Evolutionary conservation across 169 alveolate genomes (phyloP).

Genomic region (Blepharisma undulans): DNA sequence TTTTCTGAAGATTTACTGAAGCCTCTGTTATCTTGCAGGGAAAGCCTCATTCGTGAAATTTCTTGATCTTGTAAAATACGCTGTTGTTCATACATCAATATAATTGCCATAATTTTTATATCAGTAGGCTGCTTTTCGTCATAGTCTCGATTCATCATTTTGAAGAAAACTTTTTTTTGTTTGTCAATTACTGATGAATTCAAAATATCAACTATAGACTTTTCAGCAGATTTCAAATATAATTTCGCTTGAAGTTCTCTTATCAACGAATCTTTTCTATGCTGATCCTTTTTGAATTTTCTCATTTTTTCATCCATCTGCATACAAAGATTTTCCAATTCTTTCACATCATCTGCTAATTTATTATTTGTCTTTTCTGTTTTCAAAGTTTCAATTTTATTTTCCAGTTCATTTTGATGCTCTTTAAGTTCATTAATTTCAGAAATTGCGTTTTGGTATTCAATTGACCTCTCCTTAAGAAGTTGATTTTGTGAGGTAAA

Average conservation of each 20-base stretch:
- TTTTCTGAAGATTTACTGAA: background rate
- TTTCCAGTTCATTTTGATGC: background rate
- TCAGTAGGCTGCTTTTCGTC: background rate
- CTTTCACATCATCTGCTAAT: background rate
- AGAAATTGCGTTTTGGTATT: background rate
- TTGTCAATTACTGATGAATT: background rate
- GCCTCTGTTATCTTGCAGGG: background rate
- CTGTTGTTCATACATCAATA: background rate
- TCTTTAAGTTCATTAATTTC: background rate
- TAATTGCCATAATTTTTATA: background rate
- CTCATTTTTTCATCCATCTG: background rate
- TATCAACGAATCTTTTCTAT: background rate
- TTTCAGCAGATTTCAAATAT: background rate
- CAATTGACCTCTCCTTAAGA: background rate
- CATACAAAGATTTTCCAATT: background rate
- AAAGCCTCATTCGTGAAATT: background rate
- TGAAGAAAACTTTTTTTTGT: background rate
- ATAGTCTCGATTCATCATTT: slow-evolving; percentile 6
- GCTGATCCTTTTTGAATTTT: background rate
- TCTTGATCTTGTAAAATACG: background rate
- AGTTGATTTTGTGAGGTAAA: background rate
- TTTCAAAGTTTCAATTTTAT: background rate
- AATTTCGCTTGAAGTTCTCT: background rate
- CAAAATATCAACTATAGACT: background rate
- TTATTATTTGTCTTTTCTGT: background rate